Percentiles rank a stretch among this genome's conserved stretches.
These are phyloP conservation scores for Salvia miltiorrhiza DNA, from an alignment of 257 asterid genomes.

Conservation along the genomic window DNA sequence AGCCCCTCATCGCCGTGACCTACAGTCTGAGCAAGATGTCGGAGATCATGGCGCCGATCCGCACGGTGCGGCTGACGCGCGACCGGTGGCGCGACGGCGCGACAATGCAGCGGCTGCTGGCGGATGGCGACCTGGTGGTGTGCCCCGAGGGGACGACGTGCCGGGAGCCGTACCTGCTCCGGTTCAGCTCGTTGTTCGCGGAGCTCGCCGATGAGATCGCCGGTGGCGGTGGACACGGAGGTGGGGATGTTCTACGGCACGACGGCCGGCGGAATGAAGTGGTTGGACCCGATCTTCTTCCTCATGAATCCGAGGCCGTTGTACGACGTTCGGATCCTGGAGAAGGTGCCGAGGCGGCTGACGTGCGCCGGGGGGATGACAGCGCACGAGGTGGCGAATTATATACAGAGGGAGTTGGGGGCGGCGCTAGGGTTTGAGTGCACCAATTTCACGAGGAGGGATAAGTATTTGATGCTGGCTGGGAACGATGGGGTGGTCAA, in stretches of 20 bases:
- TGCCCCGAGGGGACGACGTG: conserved; percentile 99
- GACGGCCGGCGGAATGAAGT: conserved; percentile 87
- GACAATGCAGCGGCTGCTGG: conserved; percentile 48
- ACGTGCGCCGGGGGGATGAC: conserved; percentile 78
- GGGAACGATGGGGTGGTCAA: conserved; percentile 84
- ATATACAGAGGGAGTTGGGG: conserved; percentile 63
- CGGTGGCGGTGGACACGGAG: conserved; percentile 71
- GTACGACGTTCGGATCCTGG: conserved; percentile 48
- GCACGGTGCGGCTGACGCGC: conserved; percentile 61
- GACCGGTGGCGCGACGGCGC: conserved; percentile 54
- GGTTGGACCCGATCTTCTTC: conserved; percentile 81
- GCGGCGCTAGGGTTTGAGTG: conserved; percentile 85
- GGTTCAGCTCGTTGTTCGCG: conserved; percentile 88
- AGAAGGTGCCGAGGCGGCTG: conserved; percentile 51
- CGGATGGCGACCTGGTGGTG: conserved; percentile 75
- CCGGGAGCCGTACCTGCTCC: conserved; percentile 76
- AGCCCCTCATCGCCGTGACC: conserved; percentile 76
- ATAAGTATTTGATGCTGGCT: conserved; percentile 90
- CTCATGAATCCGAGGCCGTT: conserved; percentile 77
- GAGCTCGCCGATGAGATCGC: conserved; percentile 80
- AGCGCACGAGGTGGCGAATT: conserved; percentile 77
- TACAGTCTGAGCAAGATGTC: conserved; percentile 90
- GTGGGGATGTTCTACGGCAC: conserved; percentile 92
- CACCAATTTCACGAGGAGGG: conserved; percentile 72
- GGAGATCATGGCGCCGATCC: conserved; percentile 69